phyloP scores from a whole-genome alignment of 257 asterid species.

The Salvia miltiorrhiza region DNA sequence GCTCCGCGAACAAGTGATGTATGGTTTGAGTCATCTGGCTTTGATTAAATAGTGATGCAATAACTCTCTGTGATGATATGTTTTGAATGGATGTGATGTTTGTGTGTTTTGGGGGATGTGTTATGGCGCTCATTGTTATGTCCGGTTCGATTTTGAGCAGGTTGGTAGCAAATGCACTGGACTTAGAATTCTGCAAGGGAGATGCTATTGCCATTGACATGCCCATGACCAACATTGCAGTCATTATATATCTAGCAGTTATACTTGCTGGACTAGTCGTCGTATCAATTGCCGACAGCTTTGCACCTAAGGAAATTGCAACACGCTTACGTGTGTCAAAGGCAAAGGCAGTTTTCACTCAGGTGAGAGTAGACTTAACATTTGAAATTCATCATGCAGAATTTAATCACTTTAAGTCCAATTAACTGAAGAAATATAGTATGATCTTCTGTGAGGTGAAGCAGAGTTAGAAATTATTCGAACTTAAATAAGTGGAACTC shows the following conservation, averaged over 20 bases:
- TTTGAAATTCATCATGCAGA: neutral
- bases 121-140: constrained; percentile 3
- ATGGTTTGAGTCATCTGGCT: constrained; percentile 32
- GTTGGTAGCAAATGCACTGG: constrained; percentile 88
- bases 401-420: too few species aligned
- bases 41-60: neutral
- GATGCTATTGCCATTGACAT: constrained; percentile 90
- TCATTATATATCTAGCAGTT: constrained; percentile 75
- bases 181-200: constrained; percentile 62
- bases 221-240: constrained; percentile 95
- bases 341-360: constrained; percentile 83
- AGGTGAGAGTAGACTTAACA: constrained; percentile 38
- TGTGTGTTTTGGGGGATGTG: neutral
- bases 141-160: constrained; percentile 33
- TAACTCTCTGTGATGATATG: neutral
- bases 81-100: neutral
- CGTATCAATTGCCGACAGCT: constrained; percentile 95
- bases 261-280: constrained; percentile 78
- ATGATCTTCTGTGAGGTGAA: too few species aligned
- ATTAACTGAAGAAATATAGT: too few species aligned
- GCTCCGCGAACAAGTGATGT: constrained; percentile 92
- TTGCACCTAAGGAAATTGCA: constrained; percentile 85
- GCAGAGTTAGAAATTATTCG: too few species aligned
- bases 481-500: too few species aligned
- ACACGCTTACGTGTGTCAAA: constrained; percentile 72